Evolutionary conservation across 2,329 filamentous ascomycete species (phyloP), one percentile per base, ranked within the genome.

Genomic region (Myriosclerotinia curreyana): DNA sequence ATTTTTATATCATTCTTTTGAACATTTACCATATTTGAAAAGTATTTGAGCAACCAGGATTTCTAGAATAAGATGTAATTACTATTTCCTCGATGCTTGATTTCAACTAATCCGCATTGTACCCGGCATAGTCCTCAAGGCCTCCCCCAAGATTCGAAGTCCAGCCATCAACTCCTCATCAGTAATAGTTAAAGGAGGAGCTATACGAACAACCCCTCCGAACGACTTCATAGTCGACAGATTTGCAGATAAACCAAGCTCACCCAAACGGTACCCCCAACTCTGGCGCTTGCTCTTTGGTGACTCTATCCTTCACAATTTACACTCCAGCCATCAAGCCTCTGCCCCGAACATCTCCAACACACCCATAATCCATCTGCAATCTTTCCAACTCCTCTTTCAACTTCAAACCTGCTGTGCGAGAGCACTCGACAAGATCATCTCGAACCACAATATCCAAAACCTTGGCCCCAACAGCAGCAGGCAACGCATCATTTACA

Each of bases 381-480:
- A 87, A 74, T 17, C 66, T 73, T 31, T 76, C 72, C 5, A 88
- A 77, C 34, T 62, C 67, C 25, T 51, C 73, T 22, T 82, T 79
- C 85, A 86, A n/a, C 79, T 78, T 25, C 74, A 71, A 69, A 80
- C 78, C 22, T 84, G 74, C 38, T 64, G 72, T 31, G 74, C 74
- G n/a, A 85, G 78, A 1, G 79, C 82, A 0, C 71, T 75, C 64
- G 79, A 76, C 65, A 12, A 88, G 74, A 25, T 78, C 74, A 66
- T 87, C 84, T 1, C 84, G 76, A 25, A 82, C 76, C 0, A 88
- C 82, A 15, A 87, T 83, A 65, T 87, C 83, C 1, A 88, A 77
- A 2, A 87, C 84, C 69, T 86, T 86, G 66, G 82, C 77, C 0
- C 84, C 84, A 1, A 87, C 83, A 0, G 84, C 82, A 0, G 83